phyloP scores from a whole-genome alignment of 2,329 filamentous ascomycete species.

The Fulvia fulva region DNA sequence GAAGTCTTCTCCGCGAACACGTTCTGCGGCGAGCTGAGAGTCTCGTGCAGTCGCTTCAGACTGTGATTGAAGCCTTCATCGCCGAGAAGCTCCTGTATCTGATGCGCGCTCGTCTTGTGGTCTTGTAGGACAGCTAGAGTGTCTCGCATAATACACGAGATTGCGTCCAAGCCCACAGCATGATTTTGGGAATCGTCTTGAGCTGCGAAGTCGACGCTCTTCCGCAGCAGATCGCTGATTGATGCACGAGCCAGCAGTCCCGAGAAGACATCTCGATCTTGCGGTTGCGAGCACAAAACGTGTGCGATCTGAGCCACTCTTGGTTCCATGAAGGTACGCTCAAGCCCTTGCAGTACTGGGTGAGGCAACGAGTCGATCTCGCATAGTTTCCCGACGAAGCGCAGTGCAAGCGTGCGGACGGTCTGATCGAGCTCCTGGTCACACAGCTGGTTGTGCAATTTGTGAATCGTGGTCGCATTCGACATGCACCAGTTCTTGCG shows the following conservation, averaged over 20 bases:
- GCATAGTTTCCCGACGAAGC: conserved; percentile 25
- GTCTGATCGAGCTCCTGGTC: conserved; percentile 16
- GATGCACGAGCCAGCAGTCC: conserved; percentile 17
- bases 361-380: conserved; percentile 25
- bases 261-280: conserved; percentile 19
- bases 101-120: conserved; percentile 18
- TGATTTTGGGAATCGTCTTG: conserved; percentile 11
- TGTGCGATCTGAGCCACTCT: conserved; percentile 12
- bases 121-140: conserved; percentile 14
- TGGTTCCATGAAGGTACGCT: conserved; percentile 17
- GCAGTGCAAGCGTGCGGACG: conserved; percentile 26
- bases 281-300: conserved; percentile 15
- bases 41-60: conserved; percentile 6
- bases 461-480: conserved; percentile 30
- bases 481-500: conserved; percentile 30
- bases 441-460: conserved; percentile 33
- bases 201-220: conserved; percentile 14
- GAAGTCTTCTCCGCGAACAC: neutral
- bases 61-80: conserved; percentile 14
- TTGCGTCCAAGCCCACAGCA: conserved; percentile 14
- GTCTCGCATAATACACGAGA: conserved; percentile 11
- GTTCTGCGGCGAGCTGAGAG: neutral
- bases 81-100: conserved; percentile 13
- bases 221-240: conserved; percentile 17
- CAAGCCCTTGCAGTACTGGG: conserved; percentile 16